These are phyloP conservation scores for Thelonectria olida DNA, from an alignment of 2,329 filamentous ascomycete species.

Conservation along the genomic window DNA sequence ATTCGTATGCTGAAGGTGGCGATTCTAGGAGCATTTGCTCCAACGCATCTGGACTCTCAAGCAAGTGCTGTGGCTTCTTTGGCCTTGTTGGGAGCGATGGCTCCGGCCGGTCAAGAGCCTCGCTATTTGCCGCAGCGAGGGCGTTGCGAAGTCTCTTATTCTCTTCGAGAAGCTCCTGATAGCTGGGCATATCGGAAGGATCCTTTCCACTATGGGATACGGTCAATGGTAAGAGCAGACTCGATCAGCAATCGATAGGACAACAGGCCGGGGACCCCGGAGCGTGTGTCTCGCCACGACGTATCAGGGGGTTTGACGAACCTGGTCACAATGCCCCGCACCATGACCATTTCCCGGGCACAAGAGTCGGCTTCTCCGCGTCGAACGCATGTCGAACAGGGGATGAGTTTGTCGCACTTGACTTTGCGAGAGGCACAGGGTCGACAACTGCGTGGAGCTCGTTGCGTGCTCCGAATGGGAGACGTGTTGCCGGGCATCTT, in stretches of 20 bases:
- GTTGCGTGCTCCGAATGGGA: constrained; percentile 30
- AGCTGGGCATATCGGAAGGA: constrained; percentile 10
- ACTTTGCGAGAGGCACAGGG: constrained; percentile 37
- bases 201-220: constrained; percentile 1
- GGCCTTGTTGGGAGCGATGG: not conserved
- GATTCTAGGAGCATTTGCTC: not conserved
- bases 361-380: constrained; percentile 29
- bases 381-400: constrained; percentile 36
- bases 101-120: too few species aligned
- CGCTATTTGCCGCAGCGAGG: not conserved
- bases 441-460: constrained; percentile 34
- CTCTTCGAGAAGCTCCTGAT: constrained; percentile 17
- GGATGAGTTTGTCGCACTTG: constrained; percentile 37
- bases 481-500: not conserved
- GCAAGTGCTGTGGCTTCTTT: constrained; percentile 8
- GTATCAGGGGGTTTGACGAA: not conserved
- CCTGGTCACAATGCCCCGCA: constrained; percentile 20
- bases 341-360: constrained; percentile 21
- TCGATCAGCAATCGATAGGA: too few species aligned
- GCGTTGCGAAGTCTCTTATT: constrained; percentile 5
- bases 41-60: constrained; percentile 6
- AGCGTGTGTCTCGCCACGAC: too few species aligned
- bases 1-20: not conserved
- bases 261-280: not conserved
- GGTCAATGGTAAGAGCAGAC: not conserved